phyloP scores from a whole-genome alignment of 208 protist genomes.

The Leishmania martiniquensis region DNA sequence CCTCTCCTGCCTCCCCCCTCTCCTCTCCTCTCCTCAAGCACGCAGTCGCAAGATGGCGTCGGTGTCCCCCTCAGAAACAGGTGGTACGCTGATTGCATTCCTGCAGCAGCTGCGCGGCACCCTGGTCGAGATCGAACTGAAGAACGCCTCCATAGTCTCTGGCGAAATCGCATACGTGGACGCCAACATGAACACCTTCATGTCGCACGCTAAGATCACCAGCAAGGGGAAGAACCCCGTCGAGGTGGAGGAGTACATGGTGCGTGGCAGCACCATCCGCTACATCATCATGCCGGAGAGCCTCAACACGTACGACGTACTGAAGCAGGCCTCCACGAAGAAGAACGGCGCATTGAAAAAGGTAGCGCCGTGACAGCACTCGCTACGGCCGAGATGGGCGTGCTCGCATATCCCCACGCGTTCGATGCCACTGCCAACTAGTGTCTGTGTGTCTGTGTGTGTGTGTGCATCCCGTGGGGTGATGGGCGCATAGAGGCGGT shows the following conservation, averaged over 20 bases:
- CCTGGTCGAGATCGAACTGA: slow-evolving; percentile 98
- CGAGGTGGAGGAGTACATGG: slow-evolving; percentile 95
- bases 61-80: slow-evolving; percentile 52
- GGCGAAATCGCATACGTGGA: slow-evolving; percentile 87
- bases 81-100: slow-evolving; percentile 93
- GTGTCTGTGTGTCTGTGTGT: no score
- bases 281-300: slow-evolving; percentile 98
- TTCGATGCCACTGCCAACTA: no score
- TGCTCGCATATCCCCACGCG: no score
- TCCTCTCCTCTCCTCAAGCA: neutral
- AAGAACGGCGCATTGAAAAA: slow-evolving; percentile 15
- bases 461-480: no score
- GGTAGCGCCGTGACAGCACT: neutral
- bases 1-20: neutral
- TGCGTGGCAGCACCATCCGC: slow-evolving; percentile 98
- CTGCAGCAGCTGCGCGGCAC: slow-evolving; percentile 98
- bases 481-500: no score
- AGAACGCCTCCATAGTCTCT: slow-evolving; percentile 98
- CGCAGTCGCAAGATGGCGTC: slow-evolving; percentile 23
- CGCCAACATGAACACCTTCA: slow-evolving; percentile 98
- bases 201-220: slow-evolving; percentile 98
- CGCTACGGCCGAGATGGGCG: neutral
- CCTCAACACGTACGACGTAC: slow-evolving; percentile 95
- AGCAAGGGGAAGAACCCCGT: slow-evolving; percentile 96
- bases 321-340: slow-evolving; percentile 60